phyloP scores from a whole-genome alignment of 441 rosid species.

The Syzygium malaccense region DNA sequence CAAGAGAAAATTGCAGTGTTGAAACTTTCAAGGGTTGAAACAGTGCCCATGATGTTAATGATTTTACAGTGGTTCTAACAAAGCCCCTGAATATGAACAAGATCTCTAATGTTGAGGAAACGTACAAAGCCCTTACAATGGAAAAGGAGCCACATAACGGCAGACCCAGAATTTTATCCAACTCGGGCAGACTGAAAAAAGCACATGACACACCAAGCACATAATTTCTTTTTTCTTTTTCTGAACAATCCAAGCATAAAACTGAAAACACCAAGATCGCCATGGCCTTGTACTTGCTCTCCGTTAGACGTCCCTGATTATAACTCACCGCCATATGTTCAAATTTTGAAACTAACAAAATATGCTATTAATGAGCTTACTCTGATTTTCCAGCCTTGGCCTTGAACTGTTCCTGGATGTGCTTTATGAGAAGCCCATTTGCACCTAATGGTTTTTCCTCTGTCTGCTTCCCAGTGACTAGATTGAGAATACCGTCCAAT shows the following conservation, averaged over 20 bases:
- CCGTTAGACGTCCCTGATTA: neutral
- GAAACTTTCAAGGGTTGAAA: neutral
- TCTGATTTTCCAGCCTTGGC: constrained; percentile 91
- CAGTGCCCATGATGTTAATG: neutral
- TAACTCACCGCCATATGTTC: neutral
- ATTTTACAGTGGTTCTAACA: neutral
- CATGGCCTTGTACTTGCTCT: neutral
- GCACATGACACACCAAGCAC: neutral
- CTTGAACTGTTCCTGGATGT: constrained; percentile 91
- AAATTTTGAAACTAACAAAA: neutral
- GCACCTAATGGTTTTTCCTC: constrained; percentile 96
- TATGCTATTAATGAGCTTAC: constrained; percentile 32
- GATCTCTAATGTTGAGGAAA: neutral
- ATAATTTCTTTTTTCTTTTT: neutral
- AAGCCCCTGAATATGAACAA: neutral
- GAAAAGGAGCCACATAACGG: neutral
- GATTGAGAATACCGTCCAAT: constrained; percentile 89
- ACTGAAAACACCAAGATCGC: neutral
- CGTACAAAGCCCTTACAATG: neutral
- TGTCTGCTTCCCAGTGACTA: constrained; percentile 76
- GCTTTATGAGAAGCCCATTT: constrained; percentile 93
- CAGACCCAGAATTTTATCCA: neutral
- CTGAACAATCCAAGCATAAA: neutral
- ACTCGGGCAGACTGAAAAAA: neutral
- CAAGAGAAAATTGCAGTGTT: neutral